These are phyloP conservation scores for Sphaerostilbella broomeana DNA, from an alignment of 2,329 filamentous ascomycete genomes.

Conservation along the genomic window DNA sequence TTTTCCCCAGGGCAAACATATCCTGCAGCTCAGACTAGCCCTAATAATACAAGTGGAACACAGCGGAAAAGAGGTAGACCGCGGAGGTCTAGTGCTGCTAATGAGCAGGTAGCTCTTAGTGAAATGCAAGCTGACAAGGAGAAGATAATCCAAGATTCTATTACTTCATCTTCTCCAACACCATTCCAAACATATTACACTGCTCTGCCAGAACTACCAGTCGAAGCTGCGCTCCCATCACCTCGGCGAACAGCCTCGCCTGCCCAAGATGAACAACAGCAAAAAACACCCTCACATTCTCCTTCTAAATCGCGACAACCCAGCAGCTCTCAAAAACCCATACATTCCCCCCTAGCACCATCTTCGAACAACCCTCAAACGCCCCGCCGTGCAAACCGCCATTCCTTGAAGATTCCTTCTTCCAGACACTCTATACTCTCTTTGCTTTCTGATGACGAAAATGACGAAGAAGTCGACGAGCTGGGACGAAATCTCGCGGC, in stretches of 20 bases:
- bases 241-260: constrained; percentile 3
- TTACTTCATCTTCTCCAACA: not conserved
- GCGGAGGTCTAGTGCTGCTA: not conserved
- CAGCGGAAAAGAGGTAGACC: not conserved
- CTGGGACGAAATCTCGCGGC: constrained; percentile 16
- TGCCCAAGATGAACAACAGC: not conserved
- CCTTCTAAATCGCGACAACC: not conserved
- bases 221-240: constrained; percentile 2
- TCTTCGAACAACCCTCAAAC: constrained; percentile 21
- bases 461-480: constrained; percentile 29
- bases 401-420: constrained; percentile 21
- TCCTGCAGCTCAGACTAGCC: not conserved
- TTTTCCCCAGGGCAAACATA: not conserved
- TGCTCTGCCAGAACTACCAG: not conserved
- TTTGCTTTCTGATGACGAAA: constrained; percentile 32
- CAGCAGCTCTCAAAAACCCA: not conserved
- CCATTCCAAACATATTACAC: not conserved
- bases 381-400: constrained; percentile 20
- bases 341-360: constrained; percentile 14
- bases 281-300: not conserved
- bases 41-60: not conserved
- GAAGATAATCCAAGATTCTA: too few relatives aligned
- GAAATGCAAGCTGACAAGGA: too few relatives aligned
- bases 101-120: not conserved
- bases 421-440: constrained; percentile 35